phyloP scores from a whole-genome alignment of 1,284 basidiomycete genomes.

The Malassezia nana region DNA sequence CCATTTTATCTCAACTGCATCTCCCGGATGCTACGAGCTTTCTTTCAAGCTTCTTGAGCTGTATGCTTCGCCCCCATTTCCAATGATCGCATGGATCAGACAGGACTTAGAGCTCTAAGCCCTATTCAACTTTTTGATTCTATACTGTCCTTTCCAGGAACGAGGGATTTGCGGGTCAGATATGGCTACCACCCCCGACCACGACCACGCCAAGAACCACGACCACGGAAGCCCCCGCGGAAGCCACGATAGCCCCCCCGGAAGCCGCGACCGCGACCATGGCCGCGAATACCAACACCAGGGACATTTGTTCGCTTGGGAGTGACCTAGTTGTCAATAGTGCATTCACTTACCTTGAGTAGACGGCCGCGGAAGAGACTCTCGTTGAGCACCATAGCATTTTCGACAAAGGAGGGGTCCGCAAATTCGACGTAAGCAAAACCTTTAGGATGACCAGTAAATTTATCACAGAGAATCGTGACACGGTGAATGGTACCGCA shows the following conservation, averaged over 20 bases:
- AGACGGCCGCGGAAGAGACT: slow-evolving; percentile 83
- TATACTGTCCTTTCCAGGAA: too few species aligned
- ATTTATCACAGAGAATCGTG: slow-evolving; percentile 98
- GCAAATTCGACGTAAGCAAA: slow-evolving; percentile 99
- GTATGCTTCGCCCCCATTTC: background rate
- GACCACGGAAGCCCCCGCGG: slow-evolving; percentile 23
- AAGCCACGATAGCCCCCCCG: slow-evolving; percentile 19
- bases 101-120: background rate
- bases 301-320: slow-evolving; percentile 47
- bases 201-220: slow-evolving; percentile 24
- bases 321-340: slow-evolving; percentile 23
- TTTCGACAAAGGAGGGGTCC: slow-evolving; percentile 81
- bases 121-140: background rate
- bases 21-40: background rate
- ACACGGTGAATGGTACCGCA: slow-evolving; percentile 98
- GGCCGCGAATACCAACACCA: slow-evolving; percentile 32
- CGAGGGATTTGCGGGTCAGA: too few species aligned
- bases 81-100: background rate
- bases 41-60: background rate
- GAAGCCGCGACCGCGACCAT: slow-evolving; percentile 35
- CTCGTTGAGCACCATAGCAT: slow-evolving; percentile 89
- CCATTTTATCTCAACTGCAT: background rate
- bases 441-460: slow-evolving; percentile 97
- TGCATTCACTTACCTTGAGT: slow-evolving; percentile 64
- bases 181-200: slow-evolving; percentile 19